Conservation (phyloP, 2,329 filamentous ascomycete genomes). For the Triangularia verruculosa region DNA sequence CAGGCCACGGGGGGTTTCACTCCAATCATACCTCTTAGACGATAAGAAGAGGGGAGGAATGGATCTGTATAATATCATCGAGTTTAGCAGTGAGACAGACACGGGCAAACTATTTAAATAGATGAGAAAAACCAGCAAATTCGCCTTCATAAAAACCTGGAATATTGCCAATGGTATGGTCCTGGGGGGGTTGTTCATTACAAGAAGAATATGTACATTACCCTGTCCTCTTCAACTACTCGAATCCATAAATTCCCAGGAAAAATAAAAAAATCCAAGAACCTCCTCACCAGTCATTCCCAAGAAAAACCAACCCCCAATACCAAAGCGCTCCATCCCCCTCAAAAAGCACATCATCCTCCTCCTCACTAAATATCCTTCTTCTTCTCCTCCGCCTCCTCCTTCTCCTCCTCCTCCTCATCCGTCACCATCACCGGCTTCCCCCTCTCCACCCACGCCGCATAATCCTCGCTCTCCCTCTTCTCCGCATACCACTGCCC, state of each 20-base stretch:
- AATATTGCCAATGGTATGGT: no score
- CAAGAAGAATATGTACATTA: neutral
- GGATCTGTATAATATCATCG: no score
- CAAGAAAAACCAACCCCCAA: neutral
- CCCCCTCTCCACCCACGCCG: constrained; percentile 19
- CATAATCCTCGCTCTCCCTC: constrained; percentile 37
- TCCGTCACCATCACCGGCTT: constrained; percentile 24
- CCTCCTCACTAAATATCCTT: neutral
- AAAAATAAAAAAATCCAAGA: neutral
- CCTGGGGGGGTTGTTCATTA: neutral
- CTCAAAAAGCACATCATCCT: neutral
- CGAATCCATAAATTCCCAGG: neutral
- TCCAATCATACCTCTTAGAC: no score
- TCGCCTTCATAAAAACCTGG: no score
- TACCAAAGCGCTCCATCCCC: neutral
- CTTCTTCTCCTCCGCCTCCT: constrained; percentile 26
- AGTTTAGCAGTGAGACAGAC: no score
- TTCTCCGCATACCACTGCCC: constrained; percentile 98
- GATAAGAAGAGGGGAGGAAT: no score
- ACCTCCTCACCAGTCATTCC: neutral
- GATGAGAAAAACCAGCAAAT: no score
- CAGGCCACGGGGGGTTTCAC: no score
- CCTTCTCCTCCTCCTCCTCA: constrained; percentile 14
- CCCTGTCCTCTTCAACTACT: neutral
- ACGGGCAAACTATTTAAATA: no score